These are phyloP conservation scores for Tremellales sp. DNA, from an alignment of 1,284 basidiomycete genomes.

Conservation along the genomic window DNA sequence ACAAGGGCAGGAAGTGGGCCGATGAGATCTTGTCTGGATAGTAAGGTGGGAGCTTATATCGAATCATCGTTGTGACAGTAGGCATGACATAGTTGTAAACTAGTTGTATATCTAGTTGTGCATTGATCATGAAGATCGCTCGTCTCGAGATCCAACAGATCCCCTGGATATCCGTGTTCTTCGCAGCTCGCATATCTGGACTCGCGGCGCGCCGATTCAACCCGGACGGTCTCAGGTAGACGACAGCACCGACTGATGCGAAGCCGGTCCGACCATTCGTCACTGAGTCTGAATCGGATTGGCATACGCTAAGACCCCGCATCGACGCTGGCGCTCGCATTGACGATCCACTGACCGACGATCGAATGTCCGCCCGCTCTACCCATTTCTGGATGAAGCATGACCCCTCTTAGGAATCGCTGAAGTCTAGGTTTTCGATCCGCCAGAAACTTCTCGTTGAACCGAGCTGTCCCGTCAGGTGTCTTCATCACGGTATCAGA, in stretches of 20 bases:
- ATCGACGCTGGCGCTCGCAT: background rate
- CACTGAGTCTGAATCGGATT: too few relatives aligned
- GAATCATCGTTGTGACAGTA: background rate
- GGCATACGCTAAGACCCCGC: too few relatives aligned
- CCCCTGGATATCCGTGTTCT: too few relatives aligned
- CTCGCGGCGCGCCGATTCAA: too few relatives aligned
- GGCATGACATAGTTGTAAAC: background rate
- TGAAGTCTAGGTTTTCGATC: conserved; percentile 38
- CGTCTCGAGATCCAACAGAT: too few relatives aligned
- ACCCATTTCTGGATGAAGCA: conserved; percentile 45
- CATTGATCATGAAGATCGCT: too few relatives aligned
- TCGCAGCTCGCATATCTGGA: too few relatives aligned
- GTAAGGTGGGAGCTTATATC: too few relatives aligned
- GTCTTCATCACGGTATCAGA: background rate
- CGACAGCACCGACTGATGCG: too few relatives aligned
- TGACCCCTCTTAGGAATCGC: conserved; percentile 38
- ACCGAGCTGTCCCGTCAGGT: conserved; percentile 27
- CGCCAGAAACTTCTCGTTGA: conserved; percentile 36
- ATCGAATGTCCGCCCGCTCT: conserved; percentile 28
- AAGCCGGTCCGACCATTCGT: too few relatives aligned
- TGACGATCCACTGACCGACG: conserved; percentile 32
- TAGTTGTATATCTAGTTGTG: background rate
- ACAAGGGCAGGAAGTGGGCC: conserved; percentile 28
- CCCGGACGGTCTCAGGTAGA: too few relatives aligned
- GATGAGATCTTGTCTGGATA: conserved; percentile 16